Evolutionary conservation across 257 asterid genomes (phyloP), one percentile per base, ranked within the genome.

Genomic region (Ocimum tenuiflorum): DNA sequence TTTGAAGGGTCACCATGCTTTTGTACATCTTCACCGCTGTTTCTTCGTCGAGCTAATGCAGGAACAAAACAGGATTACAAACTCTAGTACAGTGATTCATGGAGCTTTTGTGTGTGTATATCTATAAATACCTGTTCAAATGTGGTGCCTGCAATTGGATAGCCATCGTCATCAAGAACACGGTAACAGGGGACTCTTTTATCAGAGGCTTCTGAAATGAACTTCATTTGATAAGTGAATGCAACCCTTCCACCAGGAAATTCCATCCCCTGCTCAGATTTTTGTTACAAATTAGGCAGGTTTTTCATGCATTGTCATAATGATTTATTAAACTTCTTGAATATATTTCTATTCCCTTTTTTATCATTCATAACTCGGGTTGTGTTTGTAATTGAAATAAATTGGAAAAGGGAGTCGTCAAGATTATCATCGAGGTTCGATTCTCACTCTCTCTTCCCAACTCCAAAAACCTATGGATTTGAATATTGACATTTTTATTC

Each of bases 181-280:
- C 92, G 91, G 69, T 84, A 94, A 73, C 99, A 94, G 4, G 99
- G 96, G 38, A 88, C 60, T 74, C 96, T 84, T 68, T 81, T 81
- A 12, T 77, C 87, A 1, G 83, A 3, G 31, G 87, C 77, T 63
- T 81, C 95, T 4, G 96, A 48, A 38, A 90, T 79, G 82, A 94
- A 90, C 36, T 75, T 71, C 85, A 88, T 86, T 55, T 79, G 75
- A 27, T 82, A 52, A 9, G 89, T 90, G 24, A 85, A 84, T 17
- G 82, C 59, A 4, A 92, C 91, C 58, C 73, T 83, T 69, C 97
- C 99, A 35, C 97, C 99, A 8, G 97, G 95, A 55, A 94, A 90
- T 43, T 94, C 96, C 15, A 86, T 11, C 1, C 54, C 86, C 96
- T 89, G 85, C 63, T 41, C 17, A 58, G 17, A 60, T 17, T 31